Evolutionary conservation across 306 rosid species (phyloP).

Genomic region (Acacia acuminata): DNA sequence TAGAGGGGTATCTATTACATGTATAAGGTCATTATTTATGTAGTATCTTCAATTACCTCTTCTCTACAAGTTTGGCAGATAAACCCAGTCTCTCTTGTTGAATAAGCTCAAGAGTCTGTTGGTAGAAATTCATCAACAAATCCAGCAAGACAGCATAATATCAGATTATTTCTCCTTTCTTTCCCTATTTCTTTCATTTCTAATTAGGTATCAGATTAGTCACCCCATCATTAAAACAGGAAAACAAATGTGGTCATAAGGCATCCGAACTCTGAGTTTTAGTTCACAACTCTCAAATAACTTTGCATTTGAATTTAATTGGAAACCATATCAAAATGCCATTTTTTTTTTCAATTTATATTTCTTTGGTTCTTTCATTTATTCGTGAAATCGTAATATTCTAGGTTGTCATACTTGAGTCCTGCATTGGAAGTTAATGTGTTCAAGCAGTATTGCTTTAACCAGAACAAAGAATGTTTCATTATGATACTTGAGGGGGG

Average conservation of each 20-base stretch:
- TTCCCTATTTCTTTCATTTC: background rate
- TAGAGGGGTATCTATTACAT: slow-evolving; percentile 27
- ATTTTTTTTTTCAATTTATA: no score
- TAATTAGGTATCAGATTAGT: background rate
- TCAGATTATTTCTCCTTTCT: slow-evolving; percentile 2
- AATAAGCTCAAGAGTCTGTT: slow-evolving; percentile 73
- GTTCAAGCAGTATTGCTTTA: slow-evolving; percentile 1
- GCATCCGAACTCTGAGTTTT: slow-evolving; percentile 9
- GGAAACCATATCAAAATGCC: background rate
- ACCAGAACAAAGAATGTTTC: background rate
- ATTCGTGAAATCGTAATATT: background rate
- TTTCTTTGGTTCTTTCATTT: background rate
- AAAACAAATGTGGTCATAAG: slow-evolving; percentile 12
- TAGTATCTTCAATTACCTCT: slow-evolving; percentile 57
- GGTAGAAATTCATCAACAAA: slow-evolving; percentile 34
- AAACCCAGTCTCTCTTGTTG: slow-evolving; percentile 68
- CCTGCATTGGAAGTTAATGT: slow-evolving; percentile 15
- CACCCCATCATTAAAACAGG: background rate
- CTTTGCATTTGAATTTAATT: background rate
- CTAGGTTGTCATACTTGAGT: background rate
- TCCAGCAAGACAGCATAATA: slow-evolving; percentile 32
- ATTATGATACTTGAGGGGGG: background rate
- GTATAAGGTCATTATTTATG: slow-evolving; percentile 5
- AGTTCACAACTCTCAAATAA: slow-evolving; percentile 17
- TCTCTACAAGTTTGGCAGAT: slow-evolving; percentile 60